Evolutionary conservation across 1,284 basidiomycete genomes (phyloP).

Genomic region (Flammula alnicola): DNA sequence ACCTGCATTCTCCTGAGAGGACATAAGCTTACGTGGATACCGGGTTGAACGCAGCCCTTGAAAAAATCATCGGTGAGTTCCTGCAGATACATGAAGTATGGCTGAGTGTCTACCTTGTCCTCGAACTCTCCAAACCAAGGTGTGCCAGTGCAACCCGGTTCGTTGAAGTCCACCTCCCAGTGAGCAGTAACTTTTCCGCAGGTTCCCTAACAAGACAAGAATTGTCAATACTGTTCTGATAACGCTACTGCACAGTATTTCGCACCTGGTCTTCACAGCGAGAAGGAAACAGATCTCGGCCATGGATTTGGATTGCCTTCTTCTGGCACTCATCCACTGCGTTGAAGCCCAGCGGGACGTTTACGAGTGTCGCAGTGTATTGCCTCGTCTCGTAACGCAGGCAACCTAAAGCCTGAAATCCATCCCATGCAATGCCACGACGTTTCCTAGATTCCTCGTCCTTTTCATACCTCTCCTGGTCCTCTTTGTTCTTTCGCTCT

Average conservation of each 20-base stretch:
- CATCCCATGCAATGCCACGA: not conserved
- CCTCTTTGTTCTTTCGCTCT: not conserved
- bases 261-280: conserved; percentile 1
- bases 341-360: conserved; percentile 2
- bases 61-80: too few relatives aligned
- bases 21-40: too few relatives aligned
- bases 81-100: too few relatives aligned
- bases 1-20: too few relatives aligned
- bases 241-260: not conserved
- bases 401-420: not conserved
- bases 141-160: not conserved
- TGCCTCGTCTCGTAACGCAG: not conserved
- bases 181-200: not conserved
- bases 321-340: not conserved
- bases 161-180: conserved; percentile 1
- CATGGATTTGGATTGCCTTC: not conserved
- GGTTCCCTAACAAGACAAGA: not conserved
- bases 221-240: not conserved
- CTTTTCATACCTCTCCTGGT: not conserved
- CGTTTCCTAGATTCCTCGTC: not conserved
- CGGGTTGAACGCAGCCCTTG: too few relatives aligned
- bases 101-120: too few relatives aligned
- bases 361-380: not conserved
- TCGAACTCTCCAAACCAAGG: too few relatives aligned
- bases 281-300: not conserved